Base-by-base conservation (phyloP, 257 asterid genomes). In the Solanum virginianum region DNA sequence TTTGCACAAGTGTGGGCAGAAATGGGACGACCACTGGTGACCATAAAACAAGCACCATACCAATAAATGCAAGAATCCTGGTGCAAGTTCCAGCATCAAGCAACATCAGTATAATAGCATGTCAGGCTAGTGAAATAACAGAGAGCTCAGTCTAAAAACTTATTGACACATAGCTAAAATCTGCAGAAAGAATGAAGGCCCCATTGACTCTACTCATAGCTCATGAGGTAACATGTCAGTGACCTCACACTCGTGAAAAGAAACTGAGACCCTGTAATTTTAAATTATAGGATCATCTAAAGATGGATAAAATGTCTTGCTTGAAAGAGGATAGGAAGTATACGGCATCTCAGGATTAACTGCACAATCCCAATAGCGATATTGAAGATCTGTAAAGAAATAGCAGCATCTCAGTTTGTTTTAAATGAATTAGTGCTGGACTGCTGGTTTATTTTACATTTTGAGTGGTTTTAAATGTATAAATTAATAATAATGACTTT, bases 11-110 rank as follows among this genome's bases (percentile, higher is more conserved):
- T 59, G 98, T 85, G 41, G 98, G 98, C 70, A 97, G 94, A 93
- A 95, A 87, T 17, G 99, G 99, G 89, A 97, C 82, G 53, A 92
- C 85, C 81, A 97, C 87, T 22, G 99, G 99, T 65, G 98, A 92
- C 98, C 99, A 97, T 41, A 97, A 92, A 87, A 97, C 95, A 85
- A 97, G 91, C 91, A 95, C 99, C 99, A 97, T 75, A 83, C 89
- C 88, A 79, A 88, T 87, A 87, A 97, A 97, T 84, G 97, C 97
- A 81, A 84, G 87, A 87, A 95, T 93, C 95, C 99, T 97, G 92
- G 24, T 87, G 84, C 85, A 41, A 80, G 80, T 12, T 70, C 68
- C 82, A 83, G 65, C 26, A 7, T 15, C 22, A 10, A 53, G 63
- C 5, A 51, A 77, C 65, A 53, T 77, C 47, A 85, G 10, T 51